Base-by-base conservation (phyloP, 2,329 filamentous ascomycete species). In the Fusarium miscanthi region DNA sequence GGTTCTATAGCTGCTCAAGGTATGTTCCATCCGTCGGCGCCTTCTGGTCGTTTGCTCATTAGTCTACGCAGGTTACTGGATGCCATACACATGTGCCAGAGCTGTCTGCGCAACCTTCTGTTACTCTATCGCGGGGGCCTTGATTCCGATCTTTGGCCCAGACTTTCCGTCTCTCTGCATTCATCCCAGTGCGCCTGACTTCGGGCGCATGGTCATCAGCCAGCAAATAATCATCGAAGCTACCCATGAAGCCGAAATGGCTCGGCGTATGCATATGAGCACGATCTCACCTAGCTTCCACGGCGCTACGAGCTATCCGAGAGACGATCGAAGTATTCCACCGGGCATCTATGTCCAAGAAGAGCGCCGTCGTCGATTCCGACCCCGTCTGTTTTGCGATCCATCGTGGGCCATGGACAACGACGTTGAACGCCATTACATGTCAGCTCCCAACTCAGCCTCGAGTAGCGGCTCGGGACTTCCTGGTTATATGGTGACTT, bases 71-170 rank as follows among this genome's bases (percentile, higher is more conserved):
- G 94, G 96, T 38, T 99, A 98, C 82, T 99, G 96, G 96, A 94
- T 98, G 89, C 95, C 95, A 5, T 98, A 91, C 77, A 84, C 89
- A 42, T 97, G 94, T 74, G 96, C 96, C 51, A 92, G 89, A 81
- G 94, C 94, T 16, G 85, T 99, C 57, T 97, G 95, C 77, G 89
- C 93, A 8, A 98, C 93, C 2, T 98, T 98, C 80, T 98, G 95
- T 83, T 90, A 91, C 80, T 85, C 88, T 40, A 97, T 99, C 69
- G 91, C 95, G 19, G 91, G 91, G 64, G 95, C 93, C 0, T 84
- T 99, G 60, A 96, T 96, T 13, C 96, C 96, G 9, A 87, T 99
- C 66, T 99, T 99, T 80, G 96, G 96, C 0, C 88, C 90, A 17
- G 87, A 90, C 43, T 99, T 99, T 79, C 91, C 94, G 5, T 85